Conservation (phyloP, 2,329 filamentous ascomycete genomes). For the Hypoxylon sp. region DNA sequence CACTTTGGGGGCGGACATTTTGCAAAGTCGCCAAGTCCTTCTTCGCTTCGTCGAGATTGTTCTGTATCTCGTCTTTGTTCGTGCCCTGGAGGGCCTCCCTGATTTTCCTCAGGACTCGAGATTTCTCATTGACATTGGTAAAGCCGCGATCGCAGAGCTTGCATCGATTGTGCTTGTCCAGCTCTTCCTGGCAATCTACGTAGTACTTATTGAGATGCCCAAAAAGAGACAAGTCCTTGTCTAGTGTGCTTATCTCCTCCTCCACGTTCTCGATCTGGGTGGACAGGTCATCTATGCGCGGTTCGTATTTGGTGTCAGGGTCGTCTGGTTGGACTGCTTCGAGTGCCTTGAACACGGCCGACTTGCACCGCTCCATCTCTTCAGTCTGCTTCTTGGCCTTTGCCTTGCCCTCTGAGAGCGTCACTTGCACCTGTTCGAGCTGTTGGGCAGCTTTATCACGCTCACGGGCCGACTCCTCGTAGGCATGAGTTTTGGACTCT, state of each 20-base stretch:
- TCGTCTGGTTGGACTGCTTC: slow-evolving; percentile 53
- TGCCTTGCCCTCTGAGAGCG: slow-evolving; percentile 70
- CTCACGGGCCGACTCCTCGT: slow-evolving; percentile 71
- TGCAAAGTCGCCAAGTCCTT: slow-evolving; percentile 65
- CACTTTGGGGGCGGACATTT: slow-evolving; percentile 71
- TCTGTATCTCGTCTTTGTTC: slow-evolving; percentile 67
- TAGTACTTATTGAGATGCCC: slow-evolving; percentile 77
- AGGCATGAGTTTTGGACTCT: slow-evolving; percentile 62
- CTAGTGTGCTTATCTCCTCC: slow-evolving; percentile 65
- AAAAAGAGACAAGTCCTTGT: slow-evolving; percentile 73
- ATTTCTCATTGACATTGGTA: slow-evolving; percentile 65
- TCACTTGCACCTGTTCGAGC: slow-evolving; percentile 78
- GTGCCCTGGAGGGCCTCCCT: slow-evolving; percentile 68
- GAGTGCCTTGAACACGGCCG: slow-evolving; percentile 61
- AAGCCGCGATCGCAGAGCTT: slow-evolving; percentile 78
- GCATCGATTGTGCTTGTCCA: slow-evolving; percentile 76
- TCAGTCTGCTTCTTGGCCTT: slow-evolving; percentile 68
- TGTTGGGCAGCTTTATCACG: slow-evolving; percentile 76
- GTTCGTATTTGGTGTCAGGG: slow-evolving; percentile 49
- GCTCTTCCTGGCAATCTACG: slow-evolving; percentile 68
- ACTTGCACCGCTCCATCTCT: slow-evolving; percentile 68
- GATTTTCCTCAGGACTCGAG: slow-evolving; percentile 72
- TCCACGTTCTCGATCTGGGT: slow-evolving; percentile 59
- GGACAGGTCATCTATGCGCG: slow-evolving; percentile 62
- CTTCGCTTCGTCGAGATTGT: slow-evolving; percentile 62